phyloP scores from a whole-genome alignment of 495 filamentous ascomycete species.

The Trichoderma reesei region DNA sequence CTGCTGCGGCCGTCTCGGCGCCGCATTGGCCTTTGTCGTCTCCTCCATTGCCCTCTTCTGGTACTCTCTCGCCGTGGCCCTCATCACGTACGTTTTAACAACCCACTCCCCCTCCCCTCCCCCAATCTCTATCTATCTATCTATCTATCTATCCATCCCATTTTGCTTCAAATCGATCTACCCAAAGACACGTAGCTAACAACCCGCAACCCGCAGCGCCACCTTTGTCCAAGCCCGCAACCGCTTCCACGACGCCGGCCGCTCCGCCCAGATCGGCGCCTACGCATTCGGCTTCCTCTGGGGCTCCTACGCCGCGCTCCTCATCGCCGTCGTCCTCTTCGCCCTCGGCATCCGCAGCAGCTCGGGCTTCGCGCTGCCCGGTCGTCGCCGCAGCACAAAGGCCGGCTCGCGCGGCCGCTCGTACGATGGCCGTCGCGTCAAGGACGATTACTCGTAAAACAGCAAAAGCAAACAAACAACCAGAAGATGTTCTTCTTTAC shows the following conservation, averaged over 20 bases:
- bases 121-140: neutral
- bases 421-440: slow-evolving; percentile 45
- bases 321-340: slow-evolving; percentile 64
- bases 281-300: slow-evolving; percentile 84
- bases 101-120: slow-evolving; percentile 5
- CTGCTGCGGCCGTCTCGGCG: slow-evolving; percentile 40
- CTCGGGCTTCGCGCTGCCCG: neutral
- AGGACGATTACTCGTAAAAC: slow-evolving; percentile 52
- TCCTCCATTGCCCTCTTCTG: slow-evolving; percentile 33
- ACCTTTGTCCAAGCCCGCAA: slow-evolving; percentile 70
- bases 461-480: neutral
- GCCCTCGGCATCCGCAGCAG: slow-evolving; percentile 40
- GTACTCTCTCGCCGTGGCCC: slow-evolving; percentile 33
- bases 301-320: slow-evolving; percentile 59
- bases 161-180: slow-evolving; percentile 3
- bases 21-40: slow-evolving; percentile 31
- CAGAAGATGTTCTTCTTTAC: no score
- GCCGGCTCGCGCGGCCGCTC: slow-evolving; percentile 32
- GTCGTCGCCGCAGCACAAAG: neutral
- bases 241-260: slow-evolving; percentile 49
- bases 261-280: slow-evolving; percentile 50
- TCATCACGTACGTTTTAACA: slow-evolving; percentile 42
- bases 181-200: slow-evolving; percentile 12
- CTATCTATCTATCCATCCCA: slow-evolving; percentile 11
- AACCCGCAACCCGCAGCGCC: no score